Base-by-base conservation (phyloP, 2,329 filamentous ascomycete species). In the Penicillium sp. region DNA sequence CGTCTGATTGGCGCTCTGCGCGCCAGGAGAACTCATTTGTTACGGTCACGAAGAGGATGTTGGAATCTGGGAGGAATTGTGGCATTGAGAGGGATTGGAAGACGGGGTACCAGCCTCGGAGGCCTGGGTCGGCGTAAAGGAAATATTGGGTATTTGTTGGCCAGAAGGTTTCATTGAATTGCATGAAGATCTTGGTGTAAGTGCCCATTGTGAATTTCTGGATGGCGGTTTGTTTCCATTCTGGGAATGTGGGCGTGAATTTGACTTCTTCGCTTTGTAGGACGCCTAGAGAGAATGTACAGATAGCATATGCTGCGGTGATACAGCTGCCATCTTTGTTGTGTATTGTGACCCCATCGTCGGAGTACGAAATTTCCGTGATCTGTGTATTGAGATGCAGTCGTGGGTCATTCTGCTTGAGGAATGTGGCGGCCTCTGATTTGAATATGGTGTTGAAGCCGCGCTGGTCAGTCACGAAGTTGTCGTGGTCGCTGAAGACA, bases 151-250 rank as follows among this genome's bases (percentile, higher is more conserved):
- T 82, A 42, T 80, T 73, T 0, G 73, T 66, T 63, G 81, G 80
- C 88, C 87, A 90, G 71, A 90, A 90, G 0, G 84, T 82, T 53
- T 86, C 77, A 57, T 86, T 76, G 72, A 90, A 90, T 61, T 89
- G 87, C 60, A 88, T 75, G 73, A 90, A 90, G 59, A 90, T 84
- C 69, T 90, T 90, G 53, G 87, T 90, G 73, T 90, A 90, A 0
- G 86, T 89, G 6, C 84, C 87, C 83, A 90, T 89, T 59, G 80
- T 77, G 68, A 89, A 89, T 42, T 82, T 84, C 3, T 84, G 79
- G 52, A 90, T 87, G 0, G 85, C 84, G 2, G 79, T 79, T 14
- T 81, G 76, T 71, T 90, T 90, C 87, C 87, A 90, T 3, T 71
- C 70, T 0, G 88, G 88, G 0, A 90, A 75, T 6, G 74, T 63